A percentile compares a stretch with the other conserved stretches of the same genome.
Conservation (phyloP, 306 rosid genomes). For the Quercus variabilis region DNA sequence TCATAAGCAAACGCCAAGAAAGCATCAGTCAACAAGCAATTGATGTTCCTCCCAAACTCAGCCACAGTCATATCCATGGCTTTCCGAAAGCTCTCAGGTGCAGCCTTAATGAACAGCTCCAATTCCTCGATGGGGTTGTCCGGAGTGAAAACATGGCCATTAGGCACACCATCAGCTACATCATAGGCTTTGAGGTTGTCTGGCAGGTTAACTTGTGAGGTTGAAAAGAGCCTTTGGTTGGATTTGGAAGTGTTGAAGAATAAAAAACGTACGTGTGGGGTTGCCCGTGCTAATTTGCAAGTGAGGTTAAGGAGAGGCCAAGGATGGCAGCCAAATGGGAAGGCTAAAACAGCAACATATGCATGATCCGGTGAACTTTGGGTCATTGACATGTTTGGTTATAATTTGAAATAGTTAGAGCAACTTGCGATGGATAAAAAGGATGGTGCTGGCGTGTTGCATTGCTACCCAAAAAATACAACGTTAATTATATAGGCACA, state of each 20-base stretch:
- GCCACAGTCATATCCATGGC: constrained; percentile 16
- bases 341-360: constrained; percentile 27
- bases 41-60: constrained; percentile 5
- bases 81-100: constrained; percentile 20
- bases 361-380: neutral
- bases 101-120: constrained; percentile 27
- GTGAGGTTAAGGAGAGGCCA: constrained; percentile 17
- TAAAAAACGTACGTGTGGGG: constrained; percentile 23
- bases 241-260: constrained; percentile 31
- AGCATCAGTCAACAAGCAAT: constrained; percentile 35
- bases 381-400: neutral
- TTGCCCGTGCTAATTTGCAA: constrained; percentile 23
- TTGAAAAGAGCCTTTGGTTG: neutral
- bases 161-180: constrained; percentile 28
- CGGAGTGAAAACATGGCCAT: constrained; percentile 8
- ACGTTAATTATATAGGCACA: too few species aligned
- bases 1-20: constrained; percentile 8
- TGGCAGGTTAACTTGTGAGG: neutral
- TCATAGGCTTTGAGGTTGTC: constrained; percentile 12
- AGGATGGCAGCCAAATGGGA: constrained; percentile 36
- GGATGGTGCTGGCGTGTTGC: too few species aligned
- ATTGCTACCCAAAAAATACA: too few species aligned
- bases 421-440: too few species aligned
- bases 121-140: constrained; percentile 15
- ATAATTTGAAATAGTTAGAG: too few species aligned